Conservation (phyloP, 108 stramenopile genomes). For the Phaeodactylum tricornutum region DNA sequence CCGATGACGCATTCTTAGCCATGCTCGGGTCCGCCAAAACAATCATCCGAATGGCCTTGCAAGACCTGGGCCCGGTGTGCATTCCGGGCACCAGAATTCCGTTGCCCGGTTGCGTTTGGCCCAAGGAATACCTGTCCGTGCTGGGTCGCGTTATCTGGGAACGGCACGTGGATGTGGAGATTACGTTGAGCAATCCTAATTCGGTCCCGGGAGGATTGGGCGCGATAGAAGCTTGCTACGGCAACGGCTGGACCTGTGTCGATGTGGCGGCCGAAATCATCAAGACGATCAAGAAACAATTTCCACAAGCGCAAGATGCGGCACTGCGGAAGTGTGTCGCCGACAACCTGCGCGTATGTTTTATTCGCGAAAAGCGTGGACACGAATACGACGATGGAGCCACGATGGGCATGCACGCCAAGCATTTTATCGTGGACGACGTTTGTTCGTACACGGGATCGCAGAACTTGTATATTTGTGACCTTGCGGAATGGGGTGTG, state of each 20-base stretch:
- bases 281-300: conserved; percentile 22
- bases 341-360: conserved; percentile 32
- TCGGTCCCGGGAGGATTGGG: conserved; percentile 27
- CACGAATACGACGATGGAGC: conserved; percentile 20
- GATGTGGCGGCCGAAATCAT: conserved; percentile 41
- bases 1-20: conserved; percentile 35
- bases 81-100: conserved; percentile 25
- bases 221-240: conserved; percentile 25
- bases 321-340: conserved; percentile 18
- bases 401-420: conserved; percentile 30
- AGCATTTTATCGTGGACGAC: conserved; percentile 40
- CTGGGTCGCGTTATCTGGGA: conserved; percentile 25
- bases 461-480: conserved; percentile 40
- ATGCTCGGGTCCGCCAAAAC: conserved; percentile 30
- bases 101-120: conserved; percentile 27
- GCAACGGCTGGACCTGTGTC: conserved; percentile 36
- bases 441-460: conserved; percentile 30
- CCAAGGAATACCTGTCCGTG: conserved; percentile 18
- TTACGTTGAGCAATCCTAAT: conserved; percentile 27
- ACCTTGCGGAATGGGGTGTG: conserved; percentile 38
- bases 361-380: conserved; percentile 20
- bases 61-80: conserved; percentile 35
- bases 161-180: conserved; percentile 29
- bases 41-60: conserved; percentile 28
- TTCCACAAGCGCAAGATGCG: conserved; percentile 15